phyloP scores from a whole-genome alignment of 2,329 filamentous ascomycete species.

The Orbilia blumenaviensis region DNA sequence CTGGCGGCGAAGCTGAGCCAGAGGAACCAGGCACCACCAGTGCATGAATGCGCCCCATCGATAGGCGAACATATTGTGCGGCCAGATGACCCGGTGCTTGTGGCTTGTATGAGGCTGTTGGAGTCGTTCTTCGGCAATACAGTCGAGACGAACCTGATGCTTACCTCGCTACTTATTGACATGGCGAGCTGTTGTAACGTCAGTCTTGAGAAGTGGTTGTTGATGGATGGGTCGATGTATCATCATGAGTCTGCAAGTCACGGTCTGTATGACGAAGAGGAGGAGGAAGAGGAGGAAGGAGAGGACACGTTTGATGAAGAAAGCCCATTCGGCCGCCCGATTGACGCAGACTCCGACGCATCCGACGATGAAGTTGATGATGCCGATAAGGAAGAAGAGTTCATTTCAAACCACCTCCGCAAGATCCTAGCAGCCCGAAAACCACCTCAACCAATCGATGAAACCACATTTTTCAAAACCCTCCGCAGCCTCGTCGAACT shows the following conservation, averaged over 20 bases:
- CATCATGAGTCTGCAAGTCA: constrained; percentile 62
- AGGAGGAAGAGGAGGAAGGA: constrained; percentile 55
- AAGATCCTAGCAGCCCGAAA: constrained; percentile 59
- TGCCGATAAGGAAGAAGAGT: constrained; percentile 48
- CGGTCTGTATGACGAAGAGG: constrained; percentile 60
- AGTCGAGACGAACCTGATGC: constrained; percentile 85
- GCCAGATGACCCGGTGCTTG: constrained; percentile 71
- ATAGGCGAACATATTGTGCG: constrained; percentile 69
- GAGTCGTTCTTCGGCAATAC: constrained; percentile 87
- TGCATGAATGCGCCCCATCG: constrained; percentile 70
- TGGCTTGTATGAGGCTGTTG: constrained; percentile 75
- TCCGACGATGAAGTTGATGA: constrained; percentile 14
- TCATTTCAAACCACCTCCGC: constrained; percentile 27
- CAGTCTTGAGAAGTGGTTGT: constrained; percentile 87
- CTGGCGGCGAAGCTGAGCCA: constrained; percentile 70
- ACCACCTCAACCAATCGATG: constrained; percentile 58
- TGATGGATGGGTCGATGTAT: constrained; percentile 75
- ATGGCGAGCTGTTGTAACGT: constrained; percentile 86
- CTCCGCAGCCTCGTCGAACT: constrained; percentile 62
- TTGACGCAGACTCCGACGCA: constrained; percentile 18
- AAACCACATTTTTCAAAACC: constrained; percentile 57
- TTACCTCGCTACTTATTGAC: constrained; percentile 84
- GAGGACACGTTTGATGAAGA: constrained; percentile 55
- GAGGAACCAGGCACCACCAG: constrained; percentile 68
- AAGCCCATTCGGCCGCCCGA: constrained; percentile 25